These are phyloP conservation scores for Osmanthus fragrans DNA, from an alignment of 257 asterid genomes.

Conservation along the genomic window DNA sequence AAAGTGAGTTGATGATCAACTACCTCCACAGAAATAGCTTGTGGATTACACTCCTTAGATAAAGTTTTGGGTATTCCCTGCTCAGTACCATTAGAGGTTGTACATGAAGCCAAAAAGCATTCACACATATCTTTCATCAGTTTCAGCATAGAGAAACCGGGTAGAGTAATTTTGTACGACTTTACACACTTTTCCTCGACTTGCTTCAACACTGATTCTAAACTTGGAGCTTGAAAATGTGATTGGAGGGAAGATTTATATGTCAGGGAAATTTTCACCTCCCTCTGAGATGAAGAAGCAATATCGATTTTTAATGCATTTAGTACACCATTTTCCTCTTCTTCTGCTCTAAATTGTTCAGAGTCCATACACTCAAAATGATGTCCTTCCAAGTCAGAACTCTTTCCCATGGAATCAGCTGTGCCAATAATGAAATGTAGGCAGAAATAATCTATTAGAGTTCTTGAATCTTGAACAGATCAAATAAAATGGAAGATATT, in stretches of 20 bases:
- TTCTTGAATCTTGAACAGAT: not conserved
- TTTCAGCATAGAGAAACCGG: slow-evolving; percentile 35
- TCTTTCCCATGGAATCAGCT: slow-evolving; percentile 26
- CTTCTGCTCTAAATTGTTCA: slow-evolving; percentile 19
- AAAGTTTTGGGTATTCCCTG: slow-evolving; percentile 9
- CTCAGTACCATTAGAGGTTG: slow-evolving; percentile 10
- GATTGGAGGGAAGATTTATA: slow-evolving; percentile 18
- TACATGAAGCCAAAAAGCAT: slow-evolving; percentile 32
- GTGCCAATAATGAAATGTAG: slow-evolving; percentile 8
- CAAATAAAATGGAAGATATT: not conserved
- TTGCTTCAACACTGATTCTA: slow-evolving; percentile 35
- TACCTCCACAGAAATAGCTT: slow-evolving; percentile 21
- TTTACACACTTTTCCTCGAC: slow-evolving; percentile 34
- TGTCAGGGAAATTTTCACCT: slow-evolving; percentile 40
- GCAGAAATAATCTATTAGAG: not conserved
- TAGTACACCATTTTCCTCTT: slow-evolving; percentile 11
- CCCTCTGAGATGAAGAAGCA: slow-evolving; percentile 43
- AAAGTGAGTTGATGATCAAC: slow-evolving; percentile 22
- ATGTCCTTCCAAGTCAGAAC: slow-evolving; percentile 21
- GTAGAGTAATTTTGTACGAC: slow-evolving; percentile 26
- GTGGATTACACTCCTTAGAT: slow-evolving; percentile 10
- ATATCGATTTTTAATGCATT: slow-evolving; percentile 30
- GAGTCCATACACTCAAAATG: slow-evolving; percentile 17
- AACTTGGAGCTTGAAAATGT: slow-evolving; percentile 29
- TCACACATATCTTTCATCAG: slow-evolving; percentile 43